Conservation (phyloP, 2,329 filamentous ascomycete species). For the Eurotiales sp. region DNA sequence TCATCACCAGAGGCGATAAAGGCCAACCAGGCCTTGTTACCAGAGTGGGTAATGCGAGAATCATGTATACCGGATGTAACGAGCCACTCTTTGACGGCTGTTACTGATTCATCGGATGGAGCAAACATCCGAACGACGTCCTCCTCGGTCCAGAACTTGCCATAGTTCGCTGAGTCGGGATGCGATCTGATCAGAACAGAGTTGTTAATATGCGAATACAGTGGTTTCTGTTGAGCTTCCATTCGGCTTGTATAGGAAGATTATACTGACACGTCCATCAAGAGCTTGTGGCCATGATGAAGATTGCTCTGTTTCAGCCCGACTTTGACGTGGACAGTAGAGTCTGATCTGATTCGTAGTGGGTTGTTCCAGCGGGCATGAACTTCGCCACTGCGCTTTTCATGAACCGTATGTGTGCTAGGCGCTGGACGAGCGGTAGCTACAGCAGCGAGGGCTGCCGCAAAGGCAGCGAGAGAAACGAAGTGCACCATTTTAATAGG, state of each 20-base stretch:
- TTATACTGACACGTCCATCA: conserved; percentile 14
- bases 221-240: not conserved
- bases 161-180: conserved; percentile 40
- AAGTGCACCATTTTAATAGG: conserved; percentile 7
- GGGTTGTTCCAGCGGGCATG: conserved; percentile 10
- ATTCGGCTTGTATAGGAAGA: not conserved
- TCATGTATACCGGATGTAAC: conserved; percentile 48
- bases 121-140: conserved; percentile 43
- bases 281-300: conserved; percentile 7
- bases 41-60: conserved; percentile 48
- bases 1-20: conserved; percentile 55
- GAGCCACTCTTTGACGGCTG: conserved; percentile 54
- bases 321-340: conserved; percentile 9
- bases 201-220: not conserved
- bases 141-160: conserved; percentile 41
- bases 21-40: conserved; percentile 51
- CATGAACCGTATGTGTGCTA: conserved; percentile 10
- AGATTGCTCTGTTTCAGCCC: conserved; percentile 15
- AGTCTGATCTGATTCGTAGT: conserved; percentile 7
- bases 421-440: conserved; percentile 11
- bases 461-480: conserved; percentile 7
- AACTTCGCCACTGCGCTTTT: conserved; percentile 6
- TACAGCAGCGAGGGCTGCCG: conserved; percentile 4
- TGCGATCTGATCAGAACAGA: conserved; percentile 23
- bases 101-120: conserved; percentile 43